phyloP scores from a whole-genome alignment of 1,284 basidiomycete species.

The Trametes sp. region DNA sequence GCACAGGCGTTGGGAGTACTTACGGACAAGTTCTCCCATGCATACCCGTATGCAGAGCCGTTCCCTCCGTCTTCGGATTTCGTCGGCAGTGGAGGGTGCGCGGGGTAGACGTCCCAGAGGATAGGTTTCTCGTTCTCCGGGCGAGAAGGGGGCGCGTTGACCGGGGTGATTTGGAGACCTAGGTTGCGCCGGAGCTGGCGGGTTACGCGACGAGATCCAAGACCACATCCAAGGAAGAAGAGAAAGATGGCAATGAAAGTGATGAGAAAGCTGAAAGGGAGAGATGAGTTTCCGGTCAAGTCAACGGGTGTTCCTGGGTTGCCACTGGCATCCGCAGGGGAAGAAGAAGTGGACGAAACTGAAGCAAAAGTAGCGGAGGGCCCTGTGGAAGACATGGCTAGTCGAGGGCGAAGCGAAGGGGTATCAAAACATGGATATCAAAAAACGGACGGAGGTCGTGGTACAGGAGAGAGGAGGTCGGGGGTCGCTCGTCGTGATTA shows the following conservation, averaged over 20 bases:
- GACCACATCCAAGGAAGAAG: conserved; percentile 62
- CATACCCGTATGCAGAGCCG: conserved; percentile 4
- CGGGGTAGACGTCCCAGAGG: conserved; percentile 34
- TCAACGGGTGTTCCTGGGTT: background rate
- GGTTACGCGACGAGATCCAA: conserved; percentile 54
- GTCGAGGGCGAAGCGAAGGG: conserved; percentile 1
- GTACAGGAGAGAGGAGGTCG: conserved; percentile 7
- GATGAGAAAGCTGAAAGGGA: conserved; percentile 65
- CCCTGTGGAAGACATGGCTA: conserved; percentile 13
- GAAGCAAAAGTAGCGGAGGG: conserved; percentile 10
- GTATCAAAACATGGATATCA: conserved; percentile 24
- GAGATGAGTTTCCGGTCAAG: conserved; percentile 32
- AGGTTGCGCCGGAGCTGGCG: conserved; percentile 33
- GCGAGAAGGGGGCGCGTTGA: background rate
- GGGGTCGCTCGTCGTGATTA: conserved; percentile 13
- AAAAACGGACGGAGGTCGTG: conserved; percentile 4
- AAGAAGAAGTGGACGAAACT: background rate
- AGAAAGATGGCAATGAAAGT: conserved; percentile 65
- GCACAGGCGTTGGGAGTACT: conserved; percentile 12
- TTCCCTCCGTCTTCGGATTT: conserved; percentile 2
- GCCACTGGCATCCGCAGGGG: background rate
- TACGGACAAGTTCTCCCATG: conserved; percentile 30
- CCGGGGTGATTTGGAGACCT: conserved; percentile 21
- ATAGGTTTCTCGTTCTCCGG: conserved; percentile 19
- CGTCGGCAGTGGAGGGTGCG: background rate